phyloP scores from a whole-genome alignment of 1,284 basidiomycete genomes.

The Cryptococcus deneoformans region DNA sequence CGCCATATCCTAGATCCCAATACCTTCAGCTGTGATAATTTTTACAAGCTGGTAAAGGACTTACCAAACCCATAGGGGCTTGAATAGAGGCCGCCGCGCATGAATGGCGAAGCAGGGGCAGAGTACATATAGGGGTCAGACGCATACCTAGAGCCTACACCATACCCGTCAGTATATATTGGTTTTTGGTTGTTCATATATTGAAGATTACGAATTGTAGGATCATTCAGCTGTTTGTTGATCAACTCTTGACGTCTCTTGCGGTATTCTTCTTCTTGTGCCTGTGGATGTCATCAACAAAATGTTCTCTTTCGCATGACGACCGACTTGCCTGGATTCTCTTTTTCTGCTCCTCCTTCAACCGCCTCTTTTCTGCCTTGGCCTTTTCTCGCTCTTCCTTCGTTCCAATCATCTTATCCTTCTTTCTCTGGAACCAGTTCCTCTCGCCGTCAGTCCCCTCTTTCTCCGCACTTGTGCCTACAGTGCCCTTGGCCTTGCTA shows the following conservation, averaged over 20 bases:
- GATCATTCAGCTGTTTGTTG: conserved; percentile 30
- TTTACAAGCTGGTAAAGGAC: background rate
- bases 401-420: conserved; percentile 43
- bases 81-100: conserved; percentile 19
- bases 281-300: background rate
- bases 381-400: conserved; percentile 38
- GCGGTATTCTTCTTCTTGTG: conserved; percentile 26
- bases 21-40: background rate
- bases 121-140: conserved; percentile 31
- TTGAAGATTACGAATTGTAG: conserved; percentile 18
- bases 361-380: conserved; percentile 25
- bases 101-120: conserved; percentile 26
- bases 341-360: conserved; percentile 20
- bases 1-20: conserved; percentile 17
- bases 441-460: background rate
- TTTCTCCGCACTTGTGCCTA: background rate
- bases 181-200: background rate
- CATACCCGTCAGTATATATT: background rate
- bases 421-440: conserved; percentile 40
- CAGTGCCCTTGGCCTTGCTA: background rate
- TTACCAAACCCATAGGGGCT: conserved; percentile 36
- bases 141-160: conserved; percentile 21
- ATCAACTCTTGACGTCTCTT: conserved; percentile 34
- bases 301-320: conserved; percentile 12
- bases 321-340: conserved; percentile 1